Conservation (phyloP, 2,329 filamentous ascomycete species). For the Sporothrix brasiliensis region DNA sequence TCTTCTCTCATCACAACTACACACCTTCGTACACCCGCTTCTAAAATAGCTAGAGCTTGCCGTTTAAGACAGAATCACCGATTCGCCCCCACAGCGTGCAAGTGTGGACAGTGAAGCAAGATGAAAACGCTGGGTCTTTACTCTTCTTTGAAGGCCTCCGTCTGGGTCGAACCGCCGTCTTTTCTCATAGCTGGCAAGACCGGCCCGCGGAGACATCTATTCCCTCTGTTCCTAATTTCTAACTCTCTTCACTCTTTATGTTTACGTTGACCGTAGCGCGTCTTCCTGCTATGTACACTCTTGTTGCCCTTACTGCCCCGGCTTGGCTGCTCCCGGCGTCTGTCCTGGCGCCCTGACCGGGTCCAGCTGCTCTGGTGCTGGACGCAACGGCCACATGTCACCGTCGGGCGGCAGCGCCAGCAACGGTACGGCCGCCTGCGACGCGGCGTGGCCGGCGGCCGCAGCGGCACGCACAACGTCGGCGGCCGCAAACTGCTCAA, state of each 20-base stretch:
- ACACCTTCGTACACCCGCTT: constrained; percentile 48
- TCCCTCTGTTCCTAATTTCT: neutral
- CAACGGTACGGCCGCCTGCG: constrained; percentile 32
- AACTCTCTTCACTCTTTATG: neutral
- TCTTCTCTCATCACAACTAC: neutral
- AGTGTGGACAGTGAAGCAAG: constrained; percentile 73
- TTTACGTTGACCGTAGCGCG: neutral
- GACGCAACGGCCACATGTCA: constrained; percentile 39
- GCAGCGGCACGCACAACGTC: constrained; percentile 39
- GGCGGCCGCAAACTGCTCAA: constrained; percentile 38
- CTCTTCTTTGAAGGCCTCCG: constrained; percentile 34
- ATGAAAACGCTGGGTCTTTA: constrained; percentile 44
- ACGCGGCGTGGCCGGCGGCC: constrained; percentile 35
- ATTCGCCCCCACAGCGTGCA: constrained; percentile 56
- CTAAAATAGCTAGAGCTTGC: constrained; percentile 69
- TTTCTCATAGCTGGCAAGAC: constrained; percentile 29
- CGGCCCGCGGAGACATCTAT: constrained; percentile 44
- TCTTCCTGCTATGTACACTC: neutral
- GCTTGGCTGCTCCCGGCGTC: neutral
- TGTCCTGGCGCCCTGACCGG: constrained; percentile 29
- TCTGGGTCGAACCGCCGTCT: constrained; percentile 36
- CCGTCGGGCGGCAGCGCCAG: constrained; percentile 37
- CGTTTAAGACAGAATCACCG: constrained; percentile 48
- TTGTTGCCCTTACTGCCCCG: neutral
- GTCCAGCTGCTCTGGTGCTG: constrained; percentile 40